Evolutionary conservation across 257 asterid species (phyloP), one percentile per base, ranked within the genome.

Genomic region (Solanum stenotomum): DNA sequence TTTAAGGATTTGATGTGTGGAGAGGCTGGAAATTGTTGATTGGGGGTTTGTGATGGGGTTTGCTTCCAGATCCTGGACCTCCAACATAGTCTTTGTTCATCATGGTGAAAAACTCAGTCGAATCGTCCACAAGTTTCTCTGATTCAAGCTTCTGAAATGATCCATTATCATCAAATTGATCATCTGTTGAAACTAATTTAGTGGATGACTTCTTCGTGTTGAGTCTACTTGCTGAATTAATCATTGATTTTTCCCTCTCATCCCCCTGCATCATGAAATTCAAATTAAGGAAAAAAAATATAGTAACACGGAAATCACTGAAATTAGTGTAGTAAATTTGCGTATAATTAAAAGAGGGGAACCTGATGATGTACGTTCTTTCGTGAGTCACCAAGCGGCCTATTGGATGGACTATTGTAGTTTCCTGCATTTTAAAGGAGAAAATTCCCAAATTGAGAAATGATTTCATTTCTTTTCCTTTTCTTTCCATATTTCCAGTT

Each of bases 1-100:
- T 49, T 82, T 31, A 56, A 46, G 86, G 86, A 82, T 82, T 18
- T 82, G 86, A 49, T 85, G 14, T 71, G 23, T 87, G 86, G 27
- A 88, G 70, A 31, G 89, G 89, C 40, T 72, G 83, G 9, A 59
- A 87, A 61, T 90, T 88, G 78, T 90, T 88, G 84, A 90, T 88
- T 81, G 91, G 91, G 13, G 90, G 61, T 44, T 78, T 90, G 8
- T 42, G 84, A 40, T 20, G 83, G 25, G 74, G 82, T 20, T 44
- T 23, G 56, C 63, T 81, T 10, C 76, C 86, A 13, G 72, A 44
- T 16, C 33, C 22, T 25, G 76, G 77, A 11, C 76, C 85, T 38
- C 85, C 89, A 15, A 23, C 10, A 33, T 90, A 90, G 85, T 90
- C 90, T 31, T 75, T 86, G 44, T 83, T 83, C 89, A 90, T 52